phyloP scores from a whole-genome alignment of 192 early-diverging fungal species.

The Coemansia sp. region DNA sequence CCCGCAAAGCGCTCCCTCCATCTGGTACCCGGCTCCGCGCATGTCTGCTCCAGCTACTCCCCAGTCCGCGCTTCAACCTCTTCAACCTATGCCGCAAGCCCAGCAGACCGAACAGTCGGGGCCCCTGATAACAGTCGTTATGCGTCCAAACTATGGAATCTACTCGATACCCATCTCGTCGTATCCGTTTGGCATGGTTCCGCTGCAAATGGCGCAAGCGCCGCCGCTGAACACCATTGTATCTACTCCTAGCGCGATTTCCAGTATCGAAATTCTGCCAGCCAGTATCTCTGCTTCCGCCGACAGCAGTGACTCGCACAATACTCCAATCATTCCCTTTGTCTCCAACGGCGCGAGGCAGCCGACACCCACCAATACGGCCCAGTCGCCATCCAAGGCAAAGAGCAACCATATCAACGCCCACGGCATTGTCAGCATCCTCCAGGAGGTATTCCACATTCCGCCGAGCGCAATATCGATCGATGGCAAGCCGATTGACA shows the following conservation, averaged over 20 bases:
- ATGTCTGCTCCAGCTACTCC: background rate
- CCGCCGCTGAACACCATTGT: conserved; percentile 1
- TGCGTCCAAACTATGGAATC: conserved; percentile 5
- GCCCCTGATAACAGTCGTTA: conserved; percentile 8
- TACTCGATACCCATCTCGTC: background rate
- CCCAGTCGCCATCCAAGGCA: background rate
- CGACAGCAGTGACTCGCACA: conserved; percentile 10
- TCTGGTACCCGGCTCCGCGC: conserved; percentile 16
- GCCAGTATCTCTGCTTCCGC: background rate
- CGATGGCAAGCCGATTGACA: conserved; percentile 31
- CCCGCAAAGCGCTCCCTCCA: conserved; percentile 24
- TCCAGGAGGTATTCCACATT: conserved; percentile 43
- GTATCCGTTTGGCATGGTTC: conserved; percentile 7
- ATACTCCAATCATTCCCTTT: conserved; percentile 40
- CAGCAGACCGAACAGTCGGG: background rate
- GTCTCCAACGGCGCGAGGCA: conserved; percentile 35
- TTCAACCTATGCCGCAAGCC: background rate
- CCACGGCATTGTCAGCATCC: conserved; percentile 39
- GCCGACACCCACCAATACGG: conserved; percentile 7
- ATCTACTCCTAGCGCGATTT: background rate
- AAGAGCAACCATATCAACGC: conserved; percentile 22
- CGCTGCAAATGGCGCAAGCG: background rate
- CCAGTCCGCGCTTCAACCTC: background rate
- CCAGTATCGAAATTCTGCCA: background rate
- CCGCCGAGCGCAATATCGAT: conserved; percentile 45